Conservation (phyloP, 306 rosid genomes). For the Quillaja saponaria region DNA sequence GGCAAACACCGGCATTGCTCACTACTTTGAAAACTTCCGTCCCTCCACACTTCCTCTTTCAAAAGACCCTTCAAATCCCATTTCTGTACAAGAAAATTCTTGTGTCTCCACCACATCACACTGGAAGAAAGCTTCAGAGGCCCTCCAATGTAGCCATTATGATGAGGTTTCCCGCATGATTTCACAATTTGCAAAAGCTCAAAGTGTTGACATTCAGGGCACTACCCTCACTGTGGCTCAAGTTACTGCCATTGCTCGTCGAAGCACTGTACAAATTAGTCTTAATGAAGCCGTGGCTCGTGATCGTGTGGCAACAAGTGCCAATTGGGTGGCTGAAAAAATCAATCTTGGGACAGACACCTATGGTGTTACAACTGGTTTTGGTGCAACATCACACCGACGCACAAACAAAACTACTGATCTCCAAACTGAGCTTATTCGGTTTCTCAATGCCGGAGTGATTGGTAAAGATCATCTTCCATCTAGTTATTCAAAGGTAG, state of each 20-base stretch:
- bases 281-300: slow-evolving; percentile 29
- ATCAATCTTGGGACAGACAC: slow-evolving; percentile 33
- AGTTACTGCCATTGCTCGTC: slow-evolving; percentile 37
- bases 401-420: slow-evolving; percentile 32
- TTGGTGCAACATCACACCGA: slow-evolving; percentile 40
- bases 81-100: neutral
- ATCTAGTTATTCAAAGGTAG: slow-evolving; percentile 29
- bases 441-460: slow-evolving; percentile 42
- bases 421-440: slow-evolving; percentile 43
- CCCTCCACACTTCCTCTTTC: slow-evolving; percentile 9
- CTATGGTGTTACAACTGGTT: slow-evolving; percentile 44
- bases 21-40: neutral
- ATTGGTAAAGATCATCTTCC: slow-evolving; percentile 35
- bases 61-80: neutral
- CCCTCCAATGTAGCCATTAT: slow-evolving; percentile 32
- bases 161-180: slow-evolving; percentile 39
- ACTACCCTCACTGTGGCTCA: slow-evolving; percentile 36
- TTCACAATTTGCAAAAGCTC: slow-evolving; percentile 23
- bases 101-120: slow-evolving; percentile 15
- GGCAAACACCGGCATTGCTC: slow-evolving; percentile 4
- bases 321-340: slow-evolving; percentile 37
- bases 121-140: slow-evolving; percentile 35
- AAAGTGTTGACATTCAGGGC: slow-evolving; percentile 32
- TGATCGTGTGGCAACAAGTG: slow-evolving; percentile 35
- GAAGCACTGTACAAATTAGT: slow-evolving; percentile 25